Base-by-base conservation (phyloP, 2,329 filamentous ascomycete species). In the Tolypocladium album region DNA sequence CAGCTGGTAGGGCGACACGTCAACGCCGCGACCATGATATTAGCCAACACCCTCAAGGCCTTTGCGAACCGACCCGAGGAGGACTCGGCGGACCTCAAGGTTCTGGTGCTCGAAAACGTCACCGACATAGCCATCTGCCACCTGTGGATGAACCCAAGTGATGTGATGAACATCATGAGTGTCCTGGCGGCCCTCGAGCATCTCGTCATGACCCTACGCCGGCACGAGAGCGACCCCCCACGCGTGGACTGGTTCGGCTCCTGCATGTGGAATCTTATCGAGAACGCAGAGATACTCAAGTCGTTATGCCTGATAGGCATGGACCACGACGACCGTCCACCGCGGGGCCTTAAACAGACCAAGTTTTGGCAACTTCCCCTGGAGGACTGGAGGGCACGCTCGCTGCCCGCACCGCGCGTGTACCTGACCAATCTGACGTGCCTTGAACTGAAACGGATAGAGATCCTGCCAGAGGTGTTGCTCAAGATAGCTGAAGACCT, bases 41-140 rank as follows among this genome's bases (percentile, higher is more conserved):
- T 83, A 20, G 79, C 79, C 58, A 82, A 80, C 60, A 80, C 77
- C 4, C 70, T 83, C 60, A 78, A 79, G 62, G 78, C 77, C 4
- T 70, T 82, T 57, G 75, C 75, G 3, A 68, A 71, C 38, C 74
- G 80, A 8, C 72, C 74, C 1, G 75, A 79, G 59, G 78, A 79
- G 59, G 74, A 75, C 58, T 75, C 76, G 11, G 69, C 70, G 39
- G 60, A 67, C 3, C 71, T 83, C 4, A 74, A 76, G 63, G 76
- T 76, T 0, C 67, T 83, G 45, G 78, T 82, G 1, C 63, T 83
- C 3, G 80, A 82, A 61, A 79, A 81, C 57, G 69, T 82, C 57
- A 77, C 76, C 8, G 79, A 82, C 61, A 72, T 75, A 11, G 75
- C 79, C 22, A 67, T 82, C 31, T 75, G 76, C 17, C 74, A 75